Percentiles rank a stretch among this genome's conserved stretches.
phyloP scores from a whole-genome alignment of 257 asterid species.

The Lycium ferocissimum region DNA sequence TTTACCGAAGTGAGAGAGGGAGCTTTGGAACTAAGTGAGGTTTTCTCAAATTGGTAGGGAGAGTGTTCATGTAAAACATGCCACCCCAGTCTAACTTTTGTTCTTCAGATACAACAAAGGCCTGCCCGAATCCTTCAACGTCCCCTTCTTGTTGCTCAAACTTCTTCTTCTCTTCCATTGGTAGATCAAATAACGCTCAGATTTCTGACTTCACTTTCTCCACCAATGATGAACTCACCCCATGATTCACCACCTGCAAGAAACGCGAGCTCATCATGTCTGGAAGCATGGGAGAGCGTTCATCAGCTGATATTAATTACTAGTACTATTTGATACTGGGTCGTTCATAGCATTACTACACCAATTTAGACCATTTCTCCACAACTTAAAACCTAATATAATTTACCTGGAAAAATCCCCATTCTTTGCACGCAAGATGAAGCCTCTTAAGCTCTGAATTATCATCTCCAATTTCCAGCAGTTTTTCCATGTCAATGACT shows the following conservation, averaged over 20 bases:
- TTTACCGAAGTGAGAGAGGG: not conserved
- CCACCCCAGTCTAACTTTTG: not conserved
- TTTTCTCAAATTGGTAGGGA: not conserved
- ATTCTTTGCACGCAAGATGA: constrained; percentile 16
- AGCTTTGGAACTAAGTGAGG: not conserved
- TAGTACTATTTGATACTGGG: too few species aligned
- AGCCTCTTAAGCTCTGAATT: constrained; percentile 6
- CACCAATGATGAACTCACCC: constrained; percentile 1
- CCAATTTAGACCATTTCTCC: not conserved
- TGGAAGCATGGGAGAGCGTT: too few species aligned
- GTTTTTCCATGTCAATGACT: constrained; percentile 17
- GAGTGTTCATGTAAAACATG: constrained; percentile 10
- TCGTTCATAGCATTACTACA: too few species aligned
- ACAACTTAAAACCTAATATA: not conserved
- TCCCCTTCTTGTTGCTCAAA: constrained; percentile 1
- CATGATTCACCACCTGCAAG: constrained; percentile 21
- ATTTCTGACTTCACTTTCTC: constrained; percentile 23
- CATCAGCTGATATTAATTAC: too few species aligned
- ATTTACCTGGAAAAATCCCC: constrained; percentile 19
- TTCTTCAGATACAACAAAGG: constrained; percentile 4
- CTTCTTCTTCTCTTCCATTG: not conserved
- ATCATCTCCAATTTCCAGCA: not conserved
- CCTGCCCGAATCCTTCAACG: constrained; percentile 7
- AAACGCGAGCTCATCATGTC: not conserved
- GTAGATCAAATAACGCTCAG: constrained; percentile 6